Evolutionary conservation across 2,329 filamentous ascomycete genomes (phyloP).

Genomic region (Colletotrichum horii): DNA sequence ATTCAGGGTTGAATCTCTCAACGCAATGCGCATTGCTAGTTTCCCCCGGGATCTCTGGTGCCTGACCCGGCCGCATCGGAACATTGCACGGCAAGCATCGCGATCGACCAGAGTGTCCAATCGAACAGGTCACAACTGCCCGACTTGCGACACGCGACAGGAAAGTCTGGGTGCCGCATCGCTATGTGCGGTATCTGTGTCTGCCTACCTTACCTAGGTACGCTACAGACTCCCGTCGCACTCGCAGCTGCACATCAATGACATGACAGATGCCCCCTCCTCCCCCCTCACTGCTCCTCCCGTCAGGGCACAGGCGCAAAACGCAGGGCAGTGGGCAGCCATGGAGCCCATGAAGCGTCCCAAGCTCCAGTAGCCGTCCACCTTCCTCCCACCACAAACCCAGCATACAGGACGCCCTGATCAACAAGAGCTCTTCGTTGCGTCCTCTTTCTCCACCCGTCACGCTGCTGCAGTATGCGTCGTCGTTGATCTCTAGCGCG

Average conservation of each 20-base stretch:
- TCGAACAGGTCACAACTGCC: not conserved
- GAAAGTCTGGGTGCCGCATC: not conserved
- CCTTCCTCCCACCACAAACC: not conserved
- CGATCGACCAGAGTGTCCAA: not conserved
- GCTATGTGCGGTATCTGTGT: not conserved
- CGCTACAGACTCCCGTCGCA: not conserved
- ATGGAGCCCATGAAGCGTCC: constrained; percentile 5
- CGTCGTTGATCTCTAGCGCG: not conserved
- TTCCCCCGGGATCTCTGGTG: constrained; percentile 6
- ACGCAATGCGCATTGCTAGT: constrained; percentile 15
- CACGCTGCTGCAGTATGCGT: not conserved
- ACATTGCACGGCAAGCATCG: not conserved
- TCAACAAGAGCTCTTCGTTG: constrained; percentile 4
- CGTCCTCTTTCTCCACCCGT: not conserved
- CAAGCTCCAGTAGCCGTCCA: constrained; percentile 7
- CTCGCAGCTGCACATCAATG: constrained; percentile 15
- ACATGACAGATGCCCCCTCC: constrained; percentile 1
- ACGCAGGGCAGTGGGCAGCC: not conserved
- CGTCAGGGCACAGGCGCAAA: not conserved
- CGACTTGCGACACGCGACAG: constrained; percentile 6
- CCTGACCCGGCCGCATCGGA: constrained; percentile 7
- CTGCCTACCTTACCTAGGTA: not conserved
- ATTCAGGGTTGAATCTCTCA: constrained; percentile 16
- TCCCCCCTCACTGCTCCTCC: not conserved
- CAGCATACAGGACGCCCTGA: not conserved